phyloP scores from a whole-genome alignment of 2,329 filamentous ascomycete genomes.

The Aspergillus sp. region DNA sequence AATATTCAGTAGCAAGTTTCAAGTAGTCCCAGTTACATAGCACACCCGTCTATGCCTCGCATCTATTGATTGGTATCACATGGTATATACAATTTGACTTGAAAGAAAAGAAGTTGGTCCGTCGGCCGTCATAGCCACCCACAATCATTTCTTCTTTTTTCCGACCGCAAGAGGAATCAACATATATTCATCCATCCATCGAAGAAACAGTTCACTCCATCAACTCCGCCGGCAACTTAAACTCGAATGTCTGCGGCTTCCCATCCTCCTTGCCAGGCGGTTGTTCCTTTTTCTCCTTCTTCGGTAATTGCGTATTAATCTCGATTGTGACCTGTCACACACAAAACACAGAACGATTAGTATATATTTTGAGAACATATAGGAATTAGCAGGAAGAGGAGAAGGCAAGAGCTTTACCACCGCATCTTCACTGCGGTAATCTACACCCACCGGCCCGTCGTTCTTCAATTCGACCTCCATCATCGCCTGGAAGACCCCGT shows the following conservation, averaged over 20 bases:
- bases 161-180: not conserved
- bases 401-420: conserved; percentile 51
- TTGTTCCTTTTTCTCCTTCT: conserved; percentile 33
- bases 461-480: conserved; percentile 96
- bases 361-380: conserved; percentile 7
- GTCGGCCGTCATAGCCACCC: not conserved
- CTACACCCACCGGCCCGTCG: conserved; percentile 70
- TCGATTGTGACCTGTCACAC: conserved; percentile 46
- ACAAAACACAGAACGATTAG: conserved; percentile 11
- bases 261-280: conserved; percentile 15
- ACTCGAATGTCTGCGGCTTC: conserved; percentile 25
- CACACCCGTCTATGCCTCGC: not conserved
- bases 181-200: not conserved
- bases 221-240: conserved; percentile 29
- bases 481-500: conserved; percentile 98
- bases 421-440: conserved; percentile 59
- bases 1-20: no score
- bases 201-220: conserved; percentile 18
- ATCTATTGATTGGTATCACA: not conserved
- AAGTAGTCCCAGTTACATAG: not conserved
- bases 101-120: no score
- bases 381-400: conserved; percentile 26
- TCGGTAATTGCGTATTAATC: conserved; percentile 50
- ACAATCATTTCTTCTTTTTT: not conserved
- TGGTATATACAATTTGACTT: not conserved